Base-by-base conservation (phyloP, 139 green algal genomes). In the Chlorella vulgaris region DNA sequence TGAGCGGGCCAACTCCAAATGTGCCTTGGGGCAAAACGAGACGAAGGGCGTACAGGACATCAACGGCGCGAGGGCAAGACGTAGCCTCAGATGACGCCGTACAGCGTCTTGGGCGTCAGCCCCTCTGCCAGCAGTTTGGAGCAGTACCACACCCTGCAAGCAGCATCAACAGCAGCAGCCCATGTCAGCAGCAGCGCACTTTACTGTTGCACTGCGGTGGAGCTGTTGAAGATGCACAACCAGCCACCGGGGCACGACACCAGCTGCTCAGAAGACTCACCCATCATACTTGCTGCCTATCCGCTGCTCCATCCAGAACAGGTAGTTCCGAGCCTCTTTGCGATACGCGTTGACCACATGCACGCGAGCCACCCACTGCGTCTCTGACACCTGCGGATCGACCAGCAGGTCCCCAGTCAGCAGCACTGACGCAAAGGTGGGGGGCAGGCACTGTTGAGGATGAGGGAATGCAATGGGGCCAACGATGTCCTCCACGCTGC, bases 241-340 rank as follows among this genome's bases (percentile, higher is more conserved):
- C n/a, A n/a, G n/a, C n/a, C n/a, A n/a, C n/a, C n/a, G n/a, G n/a
- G n/a, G n/a, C n/a, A n/a, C n/a, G n/a, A n/a, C n/a, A n/a, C n/a
- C 29, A 33, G 58, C 58, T 67, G 58, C 68, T n/a, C 40, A 26
- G 40, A 39, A 24, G 28, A 38, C 55, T 29, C 75, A 61, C 26
- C 84, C 83, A 40, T 87, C 83, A n/a, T 81, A 85, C 21, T 42
- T 58, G 15, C 84, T 79, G 22, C 84, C 84, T 7, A 85, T 4
- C 40, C 80, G 68, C 39, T 63, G 70, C 38, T 55, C 51, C 84
- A 88, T 74, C 7, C 43, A 69, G 19, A 88, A 88, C 62, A 76
- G 47, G 7, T 73, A 84, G 26, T 73, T 55, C 0, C 62, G 43
- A 42, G 31, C 47, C 55, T 73, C 28, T 29, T 73, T 78, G n/a